phyloP scores from a whole-genome alignment of 2,329 filamentous ascomycete genomes.

The Pezicula carpinea region DNA sequence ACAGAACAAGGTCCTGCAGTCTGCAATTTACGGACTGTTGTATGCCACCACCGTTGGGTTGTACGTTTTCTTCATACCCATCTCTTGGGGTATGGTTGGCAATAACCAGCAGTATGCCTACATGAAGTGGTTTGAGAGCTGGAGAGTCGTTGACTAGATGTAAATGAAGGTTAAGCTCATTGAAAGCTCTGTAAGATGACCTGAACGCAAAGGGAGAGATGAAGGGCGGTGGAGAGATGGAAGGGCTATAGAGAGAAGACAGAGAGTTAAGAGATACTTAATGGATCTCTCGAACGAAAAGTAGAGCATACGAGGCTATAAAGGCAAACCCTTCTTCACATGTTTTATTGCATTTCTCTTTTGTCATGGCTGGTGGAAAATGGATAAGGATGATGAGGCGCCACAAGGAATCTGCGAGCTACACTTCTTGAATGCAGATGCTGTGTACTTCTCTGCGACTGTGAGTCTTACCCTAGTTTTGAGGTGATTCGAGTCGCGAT shows the following conservation, averaged over 20 bases:
- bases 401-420: constrained; percentile 1
- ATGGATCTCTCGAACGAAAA: background rate
- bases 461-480: too few relatives aligned
- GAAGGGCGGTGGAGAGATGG: constrained; percentile 1
- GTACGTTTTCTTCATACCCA: constrained; percentile 86
- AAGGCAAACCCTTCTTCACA: constrained; percentile 5
- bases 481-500: too few relatives aligned
- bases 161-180: background rate
- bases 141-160: constrained; percentile 45
- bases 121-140: constrained; percentile 88
- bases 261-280: too few relatives aligned
- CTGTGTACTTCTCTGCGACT: too few relatives aligned
- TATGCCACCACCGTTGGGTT: constrained; percentile 74
- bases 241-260: too few relatives aligned
- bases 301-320: background rate
- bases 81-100: constrained; percentile 95
- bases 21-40: constrained; percentile 65
- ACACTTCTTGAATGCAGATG: too few relatives aligned
- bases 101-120: constrained; percentile 79
- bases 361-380: constrained; percentile 13
- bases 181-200: too few relatives aligned
- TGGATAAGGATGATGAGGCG: constrained; percentile 8
- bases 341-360: constrained; percentile 11
- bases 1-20: constrained; percentile 59
- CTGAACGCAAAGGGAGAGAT: background rate